These are phyloP conservation scores for Suhomyces sp. DNA, from an alignment of 805 yeast species.

Conservation along the genomic window DNA sequence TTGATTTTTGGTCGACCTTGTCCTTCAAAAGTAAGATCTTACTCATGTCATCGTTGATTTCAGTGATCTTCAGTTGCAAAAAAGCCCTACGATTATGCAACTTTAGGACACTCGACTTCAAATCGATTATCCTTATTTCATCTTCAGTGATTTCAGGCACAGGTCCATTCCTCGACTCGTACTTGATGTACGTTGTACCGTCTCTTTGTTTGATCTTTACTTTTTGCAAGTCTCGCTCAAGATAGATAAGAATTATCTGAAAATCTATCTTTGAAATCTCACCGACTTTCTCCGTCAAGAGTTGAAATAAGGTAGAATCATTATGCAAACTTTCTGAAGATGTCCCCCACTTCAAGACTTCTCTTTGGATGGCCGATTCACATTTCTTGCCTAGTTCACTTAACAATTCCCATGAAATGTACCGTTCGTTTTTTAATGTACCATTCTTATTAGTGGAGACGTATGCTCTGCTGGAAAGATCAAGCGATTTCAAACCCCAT, in stretches of 20 bases:
- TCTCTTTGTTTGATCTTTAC: too few relatives aligned
- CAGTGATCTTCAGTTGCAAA: conserved; percentile 20
- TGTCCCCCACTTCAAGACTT: conserved; percentile 12
- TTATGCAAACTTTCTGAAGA: conserved; percentile 17
- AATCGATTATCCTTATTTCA: conserved; percentile 31
- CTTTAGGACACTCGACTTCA: conserved; percentile 21
- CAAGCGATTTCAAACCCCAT: conserved; percentile 10
- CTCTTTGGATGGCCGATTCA: conserved; percentile 4
- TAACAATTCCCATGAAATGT: conserved; percentile 23
- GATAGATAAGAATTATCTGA: conserved; percentile 25
- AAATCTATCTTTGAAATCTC: conserved; percentile 25
- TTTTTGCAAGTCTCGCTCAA: conserved; percentile 33
- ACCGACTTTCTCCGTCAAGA: conserved; percentile 9
- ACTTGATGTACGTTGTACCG: conserved; percentile 29
- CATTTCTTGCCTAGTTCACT: conserved; percentile 7
- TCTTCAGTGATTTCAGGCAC: conserved; percentile 20
- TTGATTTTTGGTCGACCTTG: conserved; percentile 13
- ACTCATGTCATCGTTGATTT: conserved; percentile 10
- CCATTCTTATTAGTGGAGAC: conserved; percentile 10
- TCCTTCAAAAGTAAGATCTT: conserved; percentile 1
- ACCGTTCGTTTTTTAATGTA: conserved; percentile 20
- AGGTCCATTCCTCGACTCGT: conserved; percentile 15
- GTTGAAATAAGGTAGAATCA: conserved; percentile 10
- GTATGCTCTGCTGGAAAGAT: neutral
- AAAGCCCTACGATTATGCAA: conserved; percentile 17